Percentiles rank a stretch among this genome's conserved stretches.
Conservation (phyloP, 306 rosid species). For the Cicer cuneatum region DNA sequence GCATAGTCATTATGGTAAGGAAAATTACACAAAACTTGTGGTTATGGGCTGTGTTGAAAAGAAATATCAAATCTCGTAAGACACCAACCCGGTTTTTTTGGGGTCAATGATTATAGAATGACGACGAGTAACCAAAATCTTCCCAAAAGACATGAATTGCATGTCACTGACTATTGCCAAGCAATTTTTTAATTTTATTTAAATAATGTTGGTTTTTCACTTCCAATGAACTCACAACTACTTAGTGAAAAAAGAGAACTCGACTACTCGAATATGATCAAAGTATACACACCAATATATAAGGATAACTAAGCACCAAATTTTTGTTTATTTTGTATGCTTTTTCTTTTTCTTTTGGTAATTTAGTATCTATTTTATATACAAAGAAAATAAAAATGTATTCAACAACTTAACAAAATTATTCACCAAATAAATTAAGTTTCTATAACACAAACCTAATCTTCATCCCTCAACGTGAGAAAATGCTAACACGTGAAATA, state of each 20-base stretch:
- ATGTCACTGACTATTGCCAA: too few relatives aligned
- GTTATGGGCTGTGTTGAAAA: too few relatives aligned
- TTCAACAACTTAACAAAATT: slow-evolving; percentile 21
- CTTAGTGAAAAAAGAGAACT: too few relatives aligned
- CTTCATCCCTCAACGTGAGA: slow-evolving; percentile 17
- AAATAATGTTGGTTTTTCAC: background rate
- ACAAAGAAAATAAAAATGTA: slow-evolving; percentile 4
- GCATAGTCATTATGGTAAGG: background rate
- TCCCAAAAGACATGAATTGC: too few relatives aligned
- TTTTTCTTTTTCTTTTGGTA: background rate
- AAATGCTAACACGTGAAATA: slow-evolving; percentile 26
- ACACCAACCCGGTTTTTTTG: too few relatives aligned
- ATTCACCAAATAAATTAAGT: slow-evolving; percentile 20
- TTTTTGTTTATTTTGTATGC: background rate
- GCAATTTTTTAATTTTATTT: too few relatives aligned
- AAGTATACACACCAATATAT: background rate
- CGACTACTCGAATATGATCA: background rate
- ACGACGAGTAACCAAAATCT: too few relatives aligned
- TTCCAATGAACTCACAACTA: background rate
- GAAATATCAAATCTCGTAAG: too few relatives aligned
- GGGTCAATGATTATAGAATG: too few relatives aligned
- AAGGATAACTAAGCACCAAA: slow-evolving; percentile 4
- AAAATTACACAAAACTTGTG: too few relatives aligned
- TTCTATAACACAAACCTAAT: slow-evolving; percentile 32
- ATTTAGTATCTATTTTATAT: slow-evolving; percentile 23